Conservation (phyloP, 176 grass and related monocot species). For the Saccharum spontaneum region DNA sequence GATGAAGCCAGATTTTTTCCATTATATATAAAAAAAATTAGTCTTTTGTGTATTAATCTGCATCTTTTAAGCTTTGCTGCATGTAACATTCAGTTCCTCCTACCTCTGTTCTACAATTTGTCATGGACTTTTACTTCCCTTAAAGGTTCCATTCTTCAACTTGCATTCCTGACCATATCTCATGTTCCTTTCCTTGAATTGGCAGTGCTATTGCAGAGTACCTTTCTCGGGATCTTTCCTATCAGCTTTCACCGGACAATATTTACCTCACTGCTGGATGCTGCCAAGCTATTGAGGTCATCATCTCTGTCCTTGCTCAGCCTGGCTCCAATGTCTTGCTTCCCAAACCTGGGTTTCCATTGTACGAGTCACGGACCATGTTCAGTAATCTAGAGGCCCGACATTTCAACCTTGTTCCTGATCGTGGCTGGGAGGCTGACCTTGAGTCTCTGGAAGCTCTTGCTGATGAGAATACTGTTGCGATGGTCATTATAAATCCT, state of each 20-base stretch:
- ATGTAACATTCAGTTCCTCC: not conserved
- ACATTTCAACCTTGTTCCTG: constrained; percentile 49
- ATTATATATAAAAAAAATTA: too few species aligned
- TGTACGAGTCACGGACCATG: constrained; percentile 35
- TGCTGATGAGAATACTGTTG: constrained; percentile 60
- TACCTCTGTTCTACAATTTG: not conserved
- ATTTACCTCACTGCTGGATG: constrained; percentile 65
- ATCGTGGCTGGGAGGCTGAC: constrained; percentile 61
- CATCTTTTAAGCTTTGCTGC: not conserved
- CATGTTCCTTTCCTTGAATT: not conserved
- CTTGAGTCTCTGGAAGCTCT: constrained; percentile 43
- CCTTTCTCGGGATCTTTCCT: constrained; percentile 48
- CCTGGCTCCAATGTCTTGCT: constrained; percentile 62
- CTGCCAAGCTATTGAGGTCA: constrained; percentile 61
- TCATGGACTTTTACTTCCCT: too few species aligned
- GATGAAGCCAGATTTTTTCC: too few species aligned
- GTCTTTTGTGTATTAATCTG: not conserved
- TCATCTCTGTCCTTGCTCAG: constrained; percentile 36
- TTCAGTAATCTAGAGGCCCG: constrained; percentile 43
- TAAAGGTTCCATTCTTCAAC: too few species aligned
- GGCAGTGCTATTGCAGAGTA: constrained; percentile 46
- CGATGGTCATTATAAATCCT: constrained; percentile 61
- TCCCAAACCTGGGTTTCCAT: constrained; percentile 49
- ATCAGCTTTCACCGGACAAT: constrained; percentile 40
- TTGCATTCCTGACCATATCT: too few species aligned